Percentiles rank a stretch among this genome's conserved stretches.
Conservation (phyloP, 768 basidiomycete species). For the Trichaptum fuscoviolaceum region DNA sequence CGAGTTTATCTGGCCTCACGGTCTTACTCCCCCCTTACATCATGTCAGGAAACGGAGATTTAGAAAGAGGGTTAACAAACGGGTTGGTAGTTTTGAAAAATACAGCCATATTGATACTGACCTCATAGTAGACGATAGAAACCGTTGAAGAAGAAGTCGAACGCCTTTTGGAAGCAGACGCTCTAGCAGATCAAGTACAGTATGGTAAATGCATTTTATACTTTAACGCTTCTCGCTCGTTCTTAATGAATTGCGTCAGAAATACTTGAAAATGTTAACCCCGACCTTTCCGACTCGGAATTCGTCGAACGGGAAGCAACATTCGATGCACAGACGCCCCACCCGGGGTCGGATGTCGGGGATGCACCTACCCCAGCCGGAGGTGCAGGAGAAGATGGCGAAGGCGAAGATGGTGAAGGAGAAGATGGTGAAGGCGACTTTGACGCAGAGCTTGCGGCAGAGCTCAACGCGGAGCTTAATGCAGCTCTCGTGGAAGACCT, state of each 20-base stretch:
- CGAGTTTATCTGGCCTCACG: conserved; percentile 97
- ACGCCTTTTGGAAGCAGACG: conserved; percentile 75
- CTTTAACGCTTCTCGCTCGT: not conserved
- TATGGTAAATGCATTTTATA: conserved; percentile 48
- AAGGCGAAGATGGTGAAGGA: conserved; percentile 54
- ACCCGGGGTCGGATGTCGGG: conserved; percentile 62
- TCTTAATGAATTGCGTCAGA: conserved; percentile 37
- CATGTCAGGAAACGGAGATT: conserved; percentile 90
- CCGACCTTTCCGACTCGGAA: conserved; percentile 86
- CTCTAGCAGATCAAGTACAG: conserved; percentile 66
- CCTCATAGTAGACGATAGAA: conserved; percentile 69
- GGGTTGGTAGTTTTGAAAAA: conserved; percentile 40
- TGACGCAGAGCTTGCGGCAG: conserved; percentile 84
- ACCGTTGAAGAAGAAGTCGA: conserved; percentile 93
- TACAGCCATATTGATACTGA: conserved; percentile 1
- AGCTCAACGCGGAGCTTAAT: conserved; percentile 80
- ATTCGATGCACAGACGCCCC: conserved; percentile 64
- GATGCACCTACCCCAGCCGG: conserved; percentile 58
- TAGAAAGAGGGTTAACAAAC: conserved; percentile 79
- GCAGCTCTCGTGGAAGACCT: conserved; percentile 59
- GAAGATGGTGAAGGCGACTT: conserved; percentile 73
- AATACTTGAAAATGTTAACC: conserved; percentile 85
- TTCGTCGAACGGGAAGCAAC: conserved; percentile 64
- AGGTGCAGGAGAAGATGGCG: conserved; percentile 50
- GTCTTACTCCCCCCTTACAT: conserved; percentile 88